phyloP scores from a whole-genome alignment of 176 grass and related monocot species.

The Zoysia japonica region DNA sequence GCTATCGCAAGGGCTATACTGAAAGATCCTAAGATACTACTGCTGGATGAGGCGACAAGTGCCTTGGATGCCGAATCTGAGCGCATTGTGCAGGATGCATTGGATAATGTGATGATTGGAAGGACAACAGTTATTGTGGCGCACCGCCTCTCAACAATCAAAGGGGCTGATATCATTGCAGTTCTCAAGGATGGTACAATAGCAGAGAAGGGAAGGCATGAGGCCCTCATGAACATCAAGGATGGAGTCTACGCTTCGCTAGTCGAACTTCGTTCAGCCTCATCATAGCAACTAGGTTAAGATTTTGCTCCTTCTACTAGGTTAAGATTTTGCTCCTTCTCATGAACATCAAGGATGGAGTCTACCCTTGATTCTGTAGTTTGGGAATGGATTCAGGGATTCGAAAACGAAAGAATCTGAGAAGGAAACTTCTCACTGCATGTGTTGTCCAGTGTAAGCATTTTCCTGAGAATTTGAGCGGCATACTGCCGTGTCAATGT shows the following conservation, averaged over 20 bases:
- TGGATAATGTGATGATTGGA: slow-evolving; percentile 68
- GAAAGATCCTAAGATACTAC: slow-evolving; percentile 68
- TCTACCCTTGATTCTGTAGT: too few species aligned
- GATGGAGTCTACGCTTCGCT: slow-evolving; percentile 77
- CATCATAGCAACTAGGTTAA: slow-evolving; percentile 21
- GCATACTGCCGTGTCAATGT: background rate
- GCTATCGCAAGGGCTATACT: slow-evolving; percentile 73
- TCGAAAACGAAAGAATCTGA: too few species aligned
- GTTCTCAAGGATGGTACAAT: slow-evolving; percentile 74
- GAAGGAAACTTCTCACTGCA: too few species aligned
- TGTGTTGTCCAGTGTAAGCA: background rate
- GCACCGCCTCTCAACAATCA: slow-evolving; percentile 71
- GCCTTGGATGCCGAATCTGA: slow-evolving; percentile 79
- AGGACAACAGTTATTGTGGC: slow-evolving; percentile 73
- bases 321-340: too few species aligned
- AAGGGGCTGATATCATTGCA: slow-evolving; percentile 67
- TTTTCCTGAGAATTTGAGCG: background rate
- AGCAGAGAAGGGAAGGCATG: slow-evolving; percentile 73
- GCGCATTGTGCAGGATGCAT: slow-evolving; percentile 66
- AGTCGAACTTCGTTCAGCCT: slow-evolving; percentile 51
- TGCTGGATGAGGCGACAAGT: slow-evolving; percentile 83
- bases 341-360: too few species aligned
- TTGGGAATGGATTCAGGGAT: too few species aligned
- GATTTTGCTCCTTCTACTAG: background rate
- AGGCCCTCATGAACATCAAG: slow-evolving; percentile 54